Evolutionary conservation across 2,329 filamentous ascomycete genomes (phyloP).

Genomic region (Botrytis deweyae): DNA sequence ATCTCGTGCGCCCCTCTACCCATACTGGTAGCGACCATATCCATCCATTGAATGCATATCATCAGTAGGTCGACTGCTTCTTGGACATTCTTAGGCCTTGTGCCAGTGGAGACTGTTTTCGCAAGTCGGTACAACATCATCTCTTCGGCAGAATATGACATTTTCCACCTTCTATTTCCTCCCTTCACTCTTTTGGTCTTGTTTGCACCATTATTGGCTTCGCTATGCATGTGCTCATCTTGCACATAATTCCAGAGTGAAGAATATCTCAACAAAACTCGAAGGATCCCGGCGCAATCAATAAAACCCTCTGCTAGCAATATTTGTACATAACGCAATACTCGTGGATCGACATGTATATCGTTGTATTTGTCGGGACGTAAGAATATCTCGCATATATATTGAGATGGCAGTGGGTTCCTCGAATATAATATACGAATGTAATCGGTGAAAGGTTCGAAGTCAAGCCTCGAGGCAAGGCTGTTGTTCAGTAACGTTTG

Average conservation of each 20-base stretch:
- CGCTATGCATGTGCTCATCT: constrained; percentile 18
- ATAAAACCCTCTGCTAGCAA: constrained; percentile 53
- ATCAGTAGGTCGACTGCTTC: constrained; percentile 53
- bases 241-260: constrained; percentile 29
- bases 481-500: constrained; percentile 51
- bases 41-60: constrained; percentile 58
- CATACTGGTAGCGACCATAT: constrained; percentile 51
- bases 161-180: constrained; percentile 48
- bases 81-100: constrained; percentile 47
- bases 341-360: constrained; percentile 55
- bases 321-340: constrained; percentile 58
- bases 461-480: constrained; percentile 52
- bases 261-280: constrained; percentile 55
- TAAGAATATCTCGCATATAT: constrained; percentile 59
- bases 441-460: constrained; percentile 53
- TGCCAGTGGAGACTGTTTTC: constrained; percentile 45
- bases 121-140: constrained; percentile 38
- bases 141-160: constrained; percentile 50
- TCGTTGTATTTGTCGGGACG: constrained; percentile 50
- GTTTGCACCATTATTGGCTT: constrained; percentile 30
- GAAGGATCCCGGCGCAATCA: constrained; percentile 55
- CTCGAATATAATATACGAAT: constrained; percentile 51
- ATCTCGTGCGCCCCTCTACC: constrained; percentile 49
- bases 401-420: constrained; percentile 51
- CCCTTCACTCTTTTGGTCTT: constrained; percentile 20